Evolutionary conservation across 352 stramenopile genomes (phyloP).

Genomic region (Globisporangium canariense): DNA sequence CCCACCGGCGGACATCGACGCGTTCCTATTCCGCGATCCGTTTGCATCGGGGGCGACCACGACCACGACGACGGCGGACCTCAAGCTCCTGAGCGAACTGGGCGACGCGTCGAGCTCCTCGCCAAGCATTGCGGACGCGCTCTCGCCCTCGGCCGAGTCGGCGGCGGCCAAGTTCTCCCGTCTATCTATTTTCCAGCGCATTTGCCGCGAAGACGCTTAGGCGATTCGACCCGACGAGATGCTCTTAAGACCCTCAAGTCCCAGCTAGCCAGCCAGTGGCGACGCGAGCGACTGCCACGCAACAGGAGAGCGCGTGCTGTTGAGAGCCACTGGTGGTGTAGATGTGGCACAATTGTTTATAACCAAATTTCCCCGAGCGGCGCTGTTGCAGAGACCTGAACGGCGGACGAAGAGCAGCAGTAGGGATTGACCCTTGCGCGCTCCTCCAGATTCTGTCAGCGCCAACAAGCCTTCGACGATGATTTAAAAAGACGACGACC

Average conservation of each 20-base stretch:
- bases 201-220: conserved; percentile 70
- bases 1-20: conserved; percentile 19
- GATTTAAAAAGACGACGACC: conserved; percentile 3
- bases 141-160: conserved; percentile 34
- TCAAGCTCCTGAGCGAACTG: conserved; percentile 27
- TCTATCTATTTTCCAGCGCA: conserved; percentile 80
- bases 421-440: too few relatives aligned
- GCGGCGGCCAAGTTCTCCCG: conserved; percentile 57
- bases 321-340: neutral
- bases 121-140: conserved; percentile 22
- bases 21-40: conserved; percentile 40
- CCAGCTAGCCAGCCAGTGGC: neutral
- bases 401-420: neutral
- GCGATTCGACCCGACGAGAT: too few relatives aligned
- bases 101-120: conserved; percentile 11
- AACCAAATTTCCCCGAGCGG: neutral
- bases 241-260: neutral
- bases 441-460: neutral
- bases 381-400: neutral
- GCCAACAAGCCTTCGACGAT: conserved; percentile 2
- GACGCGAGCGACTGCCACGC: neutral
- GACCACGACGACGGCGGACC: conserved; percentile 15
- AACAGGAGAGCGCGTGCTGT: too few relatives aligned
- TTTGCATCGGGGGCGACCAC: conserved; percentile 25
- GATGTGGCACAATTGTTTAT: conserved; percentile 14